Evolutionary conservation across 192 early-diverging fungal genomes (phyloP).

Genomic region (Gigaspora rosea): DNA sequence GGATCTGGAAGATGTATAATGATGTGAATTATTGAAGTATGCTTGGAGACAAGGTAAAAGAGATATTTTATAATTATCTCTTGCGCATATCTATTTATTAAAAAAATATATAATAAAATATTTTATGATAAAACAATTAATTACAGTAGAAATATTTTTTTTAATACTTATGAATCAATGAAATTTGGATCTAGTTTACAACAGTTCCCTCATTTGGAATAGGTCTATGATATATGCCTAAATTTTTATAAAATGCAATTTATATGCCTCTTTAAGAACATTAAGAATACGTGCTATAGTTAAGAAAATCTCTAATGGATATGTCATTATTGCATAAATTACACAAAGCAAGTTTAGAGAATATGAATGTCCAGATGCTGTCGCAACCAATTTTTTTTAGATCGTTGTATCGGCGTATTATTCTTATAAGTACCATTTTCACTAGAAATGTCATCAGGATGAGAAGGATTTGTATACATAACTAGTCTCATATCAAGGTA

Average conservation of each 20-base stretch:
- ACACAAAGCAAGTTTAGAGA: constrained; percentile 20
- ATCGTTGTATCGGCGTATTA: background rate
- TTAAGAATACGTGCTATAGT: constrained; percentile 60
- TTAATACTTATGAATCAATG: constrained; percentile 8
- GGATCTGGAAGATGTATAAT: too few relatives aligned
- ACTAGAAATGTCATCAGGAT: too few relatives aligned
- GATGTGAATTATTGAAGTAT: too few relatives aligned
- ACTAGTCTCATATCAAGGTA: constrained; percentile 2
- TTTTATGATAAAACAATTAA: background rate
- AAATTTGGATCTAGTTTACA: background rate
- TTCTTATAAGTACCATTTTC: too few relatives aligned
- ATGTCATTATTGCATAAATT: constrained; percentile 36
- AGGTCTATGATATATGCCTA: constrained; percentile 53
- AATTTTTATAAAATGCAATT: constrained; percentile 43
- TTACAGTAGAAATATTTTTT: background rate
- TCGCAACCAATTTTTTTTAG: constrained; percentile 39
- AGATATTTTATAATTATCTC: constrained; percentile 23
- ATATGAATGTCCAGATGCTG: constrained; percentile 25
- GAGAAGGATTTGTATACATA: background rate
- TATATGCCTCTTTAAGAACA: constrained; percentile 53
- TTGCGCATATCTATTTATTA: constrained; percentile 17
- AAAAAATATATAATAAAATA: background rate
- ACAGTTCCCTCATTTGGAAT: constrained; percentile 31
- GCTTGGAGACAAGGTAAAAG: background rate
- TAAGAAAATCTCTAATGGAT: constrained; percentile 52